Percentiles rank a stretch among this genome's conserved stretches.
phyloP scores from a whole-genome alignment of 129 eudicot genomes.

The Apium graveolens region DNA sequence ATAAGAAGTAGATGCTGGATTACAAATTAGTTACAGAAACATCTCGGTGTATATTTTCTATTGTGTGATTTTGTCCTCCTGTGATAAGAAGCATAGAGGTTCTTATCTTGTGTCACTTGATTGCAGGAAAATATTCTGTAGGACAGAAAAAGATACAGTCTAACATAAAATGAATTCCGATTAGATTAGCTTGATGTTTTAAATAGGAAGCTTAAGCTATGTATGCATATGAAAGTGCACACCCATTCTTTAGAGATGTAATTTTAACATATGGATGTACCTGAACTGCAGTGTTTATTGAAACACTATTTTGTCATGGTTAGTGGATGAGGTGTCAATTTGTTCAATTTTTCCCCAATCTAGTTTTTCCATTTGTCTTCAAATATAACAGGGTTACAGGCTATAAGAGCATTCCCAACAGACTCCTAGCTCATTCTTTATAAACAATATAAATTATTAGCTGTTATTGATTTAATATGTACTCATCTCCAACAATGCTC shows the following conservation, averaged over 20 bases:
- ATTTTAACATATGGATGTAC: neutral
- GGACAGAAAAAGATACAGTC: no score
- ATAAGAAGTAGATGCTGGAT: neutral
- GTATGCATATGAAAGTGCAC: neutral
- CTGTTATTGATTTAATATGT: no score
- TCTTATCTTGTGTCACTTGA: no score
- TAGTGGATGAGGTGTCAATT: neutral
- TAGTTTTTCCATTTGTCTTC: no score
- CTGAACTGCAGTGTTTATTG: neutral
- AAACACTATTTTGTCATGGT: constrained; percentile 1
- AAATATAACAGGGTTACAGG: no score
- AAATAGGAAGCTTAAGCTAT: neutral
- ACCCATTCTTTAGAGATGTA: neutral
- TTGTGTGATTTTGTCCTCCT: neutral
- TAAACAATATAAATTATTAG: no score
- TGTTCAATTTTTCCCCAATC: neutral
- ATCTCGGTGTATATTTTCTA: neutral
- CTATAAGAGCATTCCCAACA: no score
- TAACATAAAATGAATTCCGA: neutral
- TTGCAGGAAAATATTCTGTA: no score
- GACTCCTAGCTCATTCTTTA: no score
- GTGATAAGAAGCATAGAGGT: no score
- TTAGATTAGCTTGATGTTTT: neutral
- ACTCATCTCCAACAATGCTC: no score
- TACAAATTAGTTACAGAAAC: neutral